Percentiles rank a stretch among this genome's conserved stretches.
Conservation (phyloP, 306 rosid species). For the Dicorynia guianensis region DNA sequence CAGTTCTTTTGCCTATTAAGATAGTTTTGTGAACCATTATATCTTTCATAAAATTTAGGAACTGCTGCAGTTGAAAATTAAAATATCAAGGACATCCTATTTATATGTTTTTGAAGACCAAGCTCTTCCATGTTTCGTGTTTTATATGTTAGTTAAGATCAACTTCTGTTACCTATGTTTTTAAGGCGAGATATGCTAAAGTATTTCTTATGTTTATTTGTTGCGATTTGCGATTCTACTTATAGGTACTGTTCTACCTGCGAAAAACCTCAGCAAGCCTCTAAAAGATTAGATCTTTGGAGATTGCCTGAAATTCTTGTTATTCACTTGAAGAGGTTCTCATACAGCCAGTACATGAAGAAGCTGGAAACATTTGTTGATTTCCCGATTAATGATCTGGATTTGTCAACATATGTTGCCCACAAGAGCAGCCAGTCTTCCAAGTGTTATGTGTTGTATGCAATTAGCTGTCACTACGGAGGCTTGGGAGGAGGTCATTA, state of each 20-base stretch:
- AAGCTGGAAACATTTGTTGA: conserved; percentile 84
- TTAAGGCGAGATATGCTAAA: conserved; percentile 7
- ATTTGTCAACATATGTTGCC: conserved; percentile 60
- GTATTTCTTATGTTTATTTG: conserved; percentile 29
- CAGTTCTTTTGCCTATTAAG: conserved; percentile 30
- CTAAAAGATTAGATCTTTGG: conserved; percentile 91
- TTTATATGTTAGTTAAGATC: conserved; percentile 31
- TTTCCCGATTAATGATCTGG: conserved; percentile 77
- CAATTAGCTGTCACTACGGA: conserved; percentile 87
- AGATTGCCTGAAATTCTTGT: conserved; percentile 88
- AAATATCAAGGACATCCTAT: neutral
- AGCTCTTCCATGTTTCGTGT: neutral
- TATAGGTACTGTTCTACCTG: conserved; percentile 84
- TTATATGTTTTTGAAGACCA: neutral
- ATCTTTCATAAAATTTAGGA: conserved; percentile 25
- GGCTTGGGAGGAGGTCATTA: conserved; percentile 87
- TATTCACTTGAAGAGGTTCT: conserved; percentile 89
- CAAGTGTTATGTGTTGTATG: conserved; percentile 66
- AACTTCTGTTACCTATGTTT: neutral
- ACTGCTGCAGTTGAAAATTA: neutral
- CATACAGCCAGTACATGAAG: conserved; percentile 57
- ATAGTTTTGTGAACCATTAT: conserved; percentile 11
- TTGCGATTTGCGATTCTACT: conserved; percentile 31
- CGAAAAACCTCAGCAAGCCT: conserved; percentile 79
- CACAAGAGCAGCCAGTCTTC: conserved; percentile 45